Percentiles rank a stretch among this genome's conserved stretches.
Conservation (phyloP, 768 basidiomycete species). For the Leccinum olivaceopallidum region DNA sequence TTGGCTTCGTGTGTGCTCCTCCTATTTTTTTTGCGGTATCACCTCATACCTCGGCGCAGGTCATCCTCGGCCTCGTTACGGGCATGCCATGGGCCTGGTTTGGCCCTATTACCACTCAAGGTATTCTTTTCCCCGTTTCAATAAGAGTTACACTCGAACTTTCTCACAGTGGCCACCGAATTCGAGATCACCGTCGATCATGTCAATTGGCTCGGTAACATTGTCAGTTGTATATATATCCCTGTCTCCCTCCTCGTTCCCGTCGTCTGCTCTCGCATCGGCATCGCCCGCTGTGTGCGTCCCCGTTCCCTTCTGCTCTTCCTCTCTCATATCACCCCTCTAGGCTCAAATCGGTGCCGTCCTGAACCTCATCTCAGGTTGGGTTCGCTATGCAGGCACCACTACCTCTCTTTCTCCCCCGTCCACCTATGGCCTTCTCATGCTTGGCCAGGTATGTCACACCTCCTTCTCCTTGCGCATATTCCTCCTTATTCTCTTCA, state of each 20-base stretch:
- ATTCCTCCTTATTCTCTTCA: background rate
- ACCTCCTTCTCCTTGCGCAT: background rate
- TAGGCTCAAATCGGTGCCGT: conserved; percentile 65
- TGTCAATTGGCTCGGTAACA: conserved; percentile 82
- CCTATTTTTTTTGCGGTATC: background rate
- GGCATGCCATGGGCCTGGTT: conserved; percentile 83
- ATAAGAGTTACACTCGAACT: background rate
- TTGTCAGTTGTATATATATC: conserved; percentile 61
- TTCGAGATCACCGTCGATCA: conserved; percentile 69
- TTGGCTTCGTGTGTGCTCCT: conserved; percentile 49
- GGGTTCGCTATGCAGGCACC: conserved; percentile 79
- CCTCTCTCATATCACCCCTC: background rate
- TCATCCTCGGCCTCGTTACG: conserved; percentile 58
- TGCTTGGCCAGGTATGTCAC: conserved; percentile 63
- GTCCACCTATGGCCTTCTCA: conserved; percentile 63
- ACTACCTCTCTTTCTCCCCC: conserved; percentile 47
- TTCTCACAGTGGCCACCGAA: conserved; percentile 51
- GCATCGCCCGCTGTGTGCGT: conserved; percentile 63
- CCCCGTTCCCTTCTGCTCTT: background rate
- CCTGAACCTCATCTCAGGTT: conserved; percentile 59
- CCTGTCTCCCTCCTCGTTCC: conserved; percentile 64
- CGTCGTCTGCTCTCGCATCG: conserved; percentile 53
- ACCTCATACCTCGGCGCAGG: conserved; percentile 35
- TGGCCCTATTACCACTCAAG: conserved; percentile 73
- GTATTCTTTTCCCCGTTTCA: conserved; percentile 37